Evolutionary conservation across 352 stramenopile species (phyloP), one percentile per base, ranked within the genome.

Genomic region (Globisporangium heterothallicum): DNA sequence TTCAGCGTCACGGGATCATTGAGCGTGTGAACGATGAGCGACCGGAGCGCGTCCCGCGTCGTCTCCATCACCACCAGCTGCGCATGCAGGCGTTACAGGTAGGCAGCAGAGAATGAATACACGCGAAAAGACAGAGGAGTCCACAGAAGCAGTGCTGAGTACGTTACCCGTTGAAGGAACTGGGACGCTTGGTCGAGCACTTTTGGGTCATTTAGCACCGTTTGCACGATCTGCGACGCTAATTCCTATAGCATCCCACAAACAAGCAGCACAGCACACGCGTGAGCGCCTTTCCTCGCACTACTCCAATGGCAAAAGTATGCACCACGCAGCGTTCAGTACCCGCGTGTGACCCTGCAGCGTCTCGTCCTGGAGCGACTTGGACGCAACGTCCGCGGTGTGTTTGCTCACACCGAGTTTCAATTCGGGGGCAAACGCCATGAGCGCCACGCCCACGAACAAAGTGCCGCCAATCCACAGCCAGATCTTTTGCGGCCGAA

Each of bases 141-240:
- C 0, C 10, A 19, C 13, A 43, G 1, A 29, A 6, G n/a, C 32
- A 38, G 32, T n/a, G n/a, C n/a, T n/a, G n/a, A n/a, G n/a, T 5
- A 38, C 32, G 58, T n/a, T 65, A 92, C 78, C 29, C 78, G 62
- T 42, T 90, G 74, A 52, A 93, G 54, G 52, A 93, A 93, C 26
- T 63, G 61, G 10, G 78, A 85, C 16, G 82, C 79, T 63, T 93
- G 82, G 48, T 89, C 66, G 25, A 93, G 68, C 46, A 93, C 82
- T 41, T 93, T 86, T 18, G 79, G 72, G 61, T 93, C 82, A 49
- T 91, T 91, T 13, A 93, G 66, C 61, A 93, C 79, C 6, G 82
- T 93, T 61, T 93, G 82, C 10, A 93, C 79, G 61, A 93, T 93
- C 68, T 91, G 79, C 7, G 79, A 91, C 6, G 82, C 82, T 38